Evolutionary conservation across 805 yeast species (phyloP), one percentile per base, ranked within the genome.

Genomic region (Sugiyamaella lignohabitans): DNA sequence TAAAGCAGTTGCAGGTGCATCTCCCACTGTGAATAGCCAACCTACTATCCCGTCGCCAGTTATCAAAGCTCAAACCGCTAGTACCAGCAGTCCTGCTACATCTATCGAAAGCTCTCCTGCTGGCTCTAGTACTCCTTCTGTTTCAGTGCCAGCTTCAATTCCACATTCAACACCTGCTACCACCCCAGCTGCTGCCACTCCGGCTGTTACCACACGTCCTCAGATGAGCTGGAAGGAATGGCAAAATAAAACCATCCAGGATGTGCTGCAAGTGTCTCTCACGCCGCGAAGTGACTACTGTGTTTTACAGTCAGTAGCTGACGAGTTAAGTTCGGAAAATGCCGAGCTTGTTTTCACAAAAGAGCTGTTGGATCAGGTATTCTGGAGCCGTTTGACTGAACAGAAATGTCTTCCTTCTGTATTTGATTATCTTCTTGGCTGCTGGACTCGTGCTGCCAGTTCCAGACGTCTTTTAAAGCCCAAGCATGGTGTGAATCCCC

Each of bases 341-440:
- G 45, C 18, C 20, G 34, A 30, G 14, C 32, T 36, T 21, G 19
- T 39, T 19, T 38, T 53, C n/a, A 37, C 49, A 3, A 34, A 29
- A 11, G 52, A 48, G 6, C 16, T 42, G 21, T 45, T 55, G 10
- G 60, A 56, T 35, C 41, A 51, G 4, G 40, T 50, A 23, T 29
- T 55, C 21, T 55, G 56, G 57, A 21, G 43, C 19, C 46, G 59
- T 18, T 38, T 56, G 21, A 45, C 53, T 10, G 53, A 52, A 22
- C 45, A 42, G 20, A 22, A 38, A 20, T 43, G 51, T 22, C 27
- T 34, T n/a, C 53, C 52, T 8, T 43, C 55, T 17, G 71, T 81
- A 0, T 64, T 80, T 44, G 71, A 69, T 18, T 82, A 77, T 57
- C 66, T 81, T 38, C 67, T 62, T 46, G 57, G 59, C 4, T 62